Percentiles rank a stretch among this genome's conserved stretches.
Evolutionary conservation across 805 yeast genomes (phyloP).

Genomic region (Suhomyces sp.): DNA sequence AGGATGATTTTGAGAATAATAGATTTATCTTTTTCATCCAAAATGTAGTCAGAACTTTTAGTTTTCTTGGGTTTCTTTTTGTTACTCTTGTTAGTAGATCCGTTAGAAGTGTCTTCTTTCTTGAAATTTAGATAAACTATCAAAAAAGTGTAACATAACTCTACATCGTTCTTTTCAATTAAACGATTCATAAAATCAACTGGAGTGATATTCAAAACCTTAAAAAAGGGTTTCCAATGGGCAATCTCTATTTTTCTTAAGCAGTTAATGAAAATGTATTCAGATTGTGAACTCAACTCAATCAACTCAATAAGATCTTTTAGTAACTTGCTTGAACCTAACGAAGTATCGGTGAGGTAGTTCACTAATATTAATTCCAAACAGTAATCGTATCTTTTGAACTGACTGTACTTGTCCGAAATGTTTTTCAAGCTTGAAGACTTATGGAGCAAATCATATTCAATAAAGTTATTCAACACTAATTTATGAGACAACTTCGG

Average conservation of each 20-base stretch:
- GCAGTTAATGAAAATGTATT: slow-evolving; percentile 48
- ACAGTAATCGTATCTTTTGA: slow-evolving; percentile 46
- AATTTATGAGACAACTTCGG: slow-evolving; percentile 37
- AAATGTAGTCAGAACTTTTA: slow-evolving; percentile 9
- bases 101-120: slow-evolving; percentile 27
- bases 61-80: neutral
- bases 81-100: neutral
- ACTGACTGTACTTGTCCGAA: slow-evolving; percentile 35
- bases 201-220: slow-evolving; percentile 41
- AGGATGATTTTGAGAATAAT: slow-evolving; percentile 43
- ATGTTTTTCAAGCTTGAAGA: slow-evolving; percentile 22
- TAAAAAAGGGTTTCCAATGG: slow-evolving; percentile 52
- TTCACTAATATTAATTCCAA: slow-evolving; percentile 48
- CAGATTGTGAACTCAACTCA: slow-evolving; percentile 27
- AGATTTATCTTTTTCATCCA: slow-evolving; percentile 34
- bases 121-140: slow-evolving; percentile 52
- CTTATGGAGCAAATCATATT: slow-evolving; percentile 38
- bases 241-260: slow-evolving; percentile 57
- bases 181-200: slow-evolving; percentile 42
- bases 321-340: slow-evolving; percentile 16
- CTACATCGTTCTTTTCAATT: slow-evolving; percentile 40
- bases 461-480: slow-evolving; percentile 45
- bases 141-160: slow-evolving; percentile 49
- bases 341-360: slow-evolving; percentile 18
- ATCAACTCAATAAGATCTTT: slow-evolving; percentile 28